Base-by-base conservation (phyloP, 768 basidiomycete genomes). In the Mrakia frigida region DNA sequence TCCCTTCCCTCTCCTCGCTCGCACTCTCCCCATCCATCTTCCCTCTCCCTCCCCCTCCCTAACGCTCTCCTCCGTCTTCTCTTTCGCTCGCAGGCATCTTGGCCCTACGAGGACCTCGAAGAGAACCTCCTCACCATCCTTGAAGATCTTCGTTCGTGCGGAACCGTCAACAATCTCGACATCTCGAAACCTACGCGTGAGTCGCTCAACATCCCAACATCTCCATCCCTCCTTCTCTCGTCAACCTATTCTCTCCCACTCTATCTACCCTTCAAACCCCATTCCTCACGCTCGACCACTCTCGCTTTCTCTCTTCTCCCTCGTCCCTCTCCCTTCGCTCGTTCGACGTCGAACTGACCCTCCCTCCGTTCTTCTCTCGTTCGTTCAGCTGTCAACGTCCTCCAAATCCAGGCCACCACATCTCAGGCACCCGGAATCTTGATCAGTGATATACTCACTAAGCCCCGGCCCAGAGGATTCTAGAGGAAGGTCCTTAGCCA, bases 111-210 rank as follows among this genome's bases (percentile, higher is more conserved):
- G 37, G 91, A 94, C 75, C 88, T 96, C 46, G 86, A 89, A 56
- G 90, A 86, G 79, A 97, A 98, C 81, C 86, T 92, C 76, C 89
- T 88, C 43, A 87, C 90, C 75, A 92, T 97, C 81, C 83, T 95
- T 69, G 77, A 79, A 25, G 81, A 81, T 21, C 80, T 84, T 25
- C 67, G 74, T 31, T 31, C 23, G 21, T 70, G 53, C 23, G 41
- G 69, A 5, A 33, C 16, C 4, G 4, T 0, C 0, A 25, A 23
- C 4, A 69, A 39, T 9, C 39, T 70, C 10, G 68, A 75, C 21
- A 56, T 50, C 14, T 18, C n/a, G 28, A 56, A 9, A 3, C n/a
- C 23, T 5, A 70, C 70, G 43, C 18, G 74, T 75, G n/a, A 31
- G 74, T 70, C 21, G 21, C n/a, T 41, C 6, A 11, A 11, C 18